These are phyloP conservation scores for Termitomyces sp. DNA, from an alignment of 768 basidiomycete species.

Conservation along the genomic window DNA sequence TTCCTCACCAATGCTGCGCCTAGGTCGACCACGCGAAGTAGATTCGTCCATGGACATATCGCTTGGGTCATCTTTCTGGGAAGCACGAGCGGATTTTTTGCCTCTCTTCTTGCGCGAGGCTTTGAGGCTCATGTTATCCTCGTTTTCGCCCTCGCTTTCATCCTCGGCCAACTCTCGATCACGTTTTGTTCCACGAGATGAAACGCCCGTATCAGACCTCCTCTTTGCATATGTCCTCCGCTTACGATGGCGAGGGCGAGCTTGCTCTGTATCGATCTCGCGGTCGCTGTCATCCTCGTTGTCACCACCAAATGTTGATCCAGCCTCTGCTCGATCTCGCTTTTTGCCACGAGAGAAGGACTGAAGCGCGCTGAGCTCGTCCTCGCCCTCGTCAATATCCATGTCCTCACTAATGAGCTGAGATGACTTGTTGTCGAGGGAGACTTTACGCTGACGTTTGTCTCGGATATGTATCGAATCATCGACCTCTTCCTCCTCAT, in stretches of 20 bases:
- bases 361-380: slow-evolving; percentile 37
- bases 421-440: slow-evolving; percentile 38
- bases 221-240: slow-evolving; percentile 54
- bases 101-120: slow-evolving; percentile 52
- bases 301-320: slow-evolving; percentile 67
- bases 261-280: slow-evolving; percentile 38
- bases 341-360: slow-evolving; percentile 59
- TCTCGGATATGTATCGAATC: slow-evolving; percentile 37
- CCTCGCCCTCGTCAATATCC: slow-evolving; percentile 47
- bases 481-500: slow-evolving; percentile 39
- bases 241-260: slow-evolving; percentile 49
- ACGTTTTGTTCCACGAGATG: slow-evolving; percentile 60
- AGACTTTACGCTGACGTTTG: slow-evolving; percentile 56
- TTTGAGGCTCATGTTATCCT: slow-evolving; percentile 23
- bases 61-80: slow-evolving; percentile 33
- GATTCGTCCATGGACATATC: slow-evolving; percentile 52
- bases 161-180: slow-evolving; percentile 54
- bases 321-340: slow-evolving; percentile 72
- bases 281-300: slow-evolving; percentile 38
- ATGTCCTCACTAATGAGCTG: slow-evolving; percentile 38
- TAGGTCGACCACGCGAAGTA: slow-evolving; percentile 49
- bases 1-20: slow-evolving; percentile 61
- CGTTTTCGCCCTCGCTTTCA: slow-evolving; percentile 40
- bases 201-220: slow-evolving; percentile 40
- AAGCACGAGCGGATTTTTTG: slow-evolving; percentile 34